Evolutionary conservation across 2,329 filamentous ascomycete genomes (phyloP), one percentile per base, ranked within the genome.

Genomic region (Arthrobotrys conoides): DNA sequence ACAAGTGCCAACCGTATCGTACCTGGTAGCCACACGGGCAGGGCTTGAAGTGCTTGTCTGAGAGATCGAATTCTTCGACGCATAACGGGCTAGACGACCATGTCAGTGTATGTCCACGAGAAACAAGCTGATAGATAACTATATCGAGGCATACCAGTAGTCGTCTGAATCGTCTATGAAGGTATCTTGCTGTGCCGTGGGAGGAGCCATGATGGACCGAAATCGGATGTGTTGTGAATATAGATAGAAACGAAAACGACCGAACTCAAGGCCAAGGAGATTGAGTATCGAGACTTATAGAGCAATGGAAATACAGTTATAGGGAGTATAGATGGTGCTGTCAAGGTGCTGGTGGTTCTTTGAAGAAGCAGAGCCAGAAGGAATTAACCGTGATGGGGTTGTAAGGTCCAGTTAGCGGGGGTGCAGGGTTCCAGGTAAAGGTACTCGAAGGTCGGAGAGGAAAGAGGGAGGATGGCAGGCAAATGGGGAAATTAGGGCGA

Each of bases 1-100:
- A 24, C 66, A 81, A 18, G 78, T 76, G 49, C 12, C 64, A 30
- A 38, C 51, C n/a, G 33, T 41, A 53, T 16, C 30, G 33, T 73
- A 97, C 95, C 90, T 98, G 95, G 83, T 99, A 99, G 80, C 96
- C 96, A 84, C 96, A 99, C 73, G 95, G 95, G 87, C 96, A 99
- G 81, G 96, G 96, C 83, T 92, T 91, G 86, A 99, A 99, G 86
- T 97, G 97, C 85, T 93, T 93, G 87, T 99, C 96, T 49, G 94
- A 96, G 64, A 99, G 90, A 86, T 99, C 96, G 84, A 99, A 96
- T 87, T 99, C 96, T 86, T 99, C 96, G 84, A 99, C 97, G 84
- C 96, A 99, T 80, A 99, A 91, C 82, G 96, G 96, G 85, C 96
- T 99, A 83, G 70, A 83, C 27, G 75, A 51, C 22, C 38, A 63